Percentiles rank a stretch among this genome's conserved stretches.
These are phyloP conservation scores for Dioscorea cayenensis DNA, from an alignment of 116 monocot species.

Conservation along the genomic window DNA sequence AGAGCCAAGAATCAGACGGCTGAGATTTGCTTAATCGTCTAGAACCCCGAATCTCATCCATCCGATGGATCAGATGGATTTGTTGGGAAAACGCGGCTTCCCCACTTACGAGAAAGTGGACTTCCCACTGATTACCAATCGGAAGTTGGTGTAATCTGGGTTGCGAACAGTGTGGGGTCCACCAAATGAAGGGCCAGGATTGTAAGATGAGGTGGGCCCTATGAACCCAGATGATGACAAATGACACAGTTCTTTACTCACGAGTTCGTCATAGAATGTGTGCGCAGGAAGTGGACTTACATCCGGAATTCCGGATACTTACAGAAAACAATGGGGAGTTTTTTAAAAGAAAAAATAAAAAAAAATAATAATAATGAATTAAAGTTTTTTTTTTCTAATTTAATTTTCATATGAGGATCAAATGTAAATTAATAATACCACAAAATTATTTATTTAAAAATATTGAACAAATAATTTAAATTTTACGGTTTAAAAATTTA, in stretches of 20 bases:
- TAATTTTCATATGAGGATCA: no score
- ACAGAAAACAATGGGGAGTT: background rate
- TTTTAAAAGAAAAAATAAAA: background rate
- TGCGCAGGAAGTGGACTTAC: background rate
- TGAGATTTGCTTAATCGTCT: background rate
- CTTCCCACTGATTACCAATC: background rate
- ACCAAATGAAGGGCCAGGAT: background rate
- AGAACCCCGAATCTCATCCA: background rate
- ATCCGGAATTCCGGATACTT: background rate
- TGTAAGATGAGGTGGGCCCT: background rate
- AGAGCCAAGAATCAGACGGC: background rate
- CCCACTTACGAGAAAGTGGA: background rate
- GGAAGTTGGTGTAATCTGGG: background rate
- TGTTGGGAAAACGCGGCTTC: background rate
- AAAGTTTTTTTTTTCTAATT: no score
- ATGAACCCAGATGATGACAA: background rate
- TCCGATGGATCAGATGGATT: background rate
- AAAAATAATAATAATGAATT: no score
- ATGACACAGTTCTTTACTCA: background rate
- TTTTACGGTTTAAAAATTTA: no score
- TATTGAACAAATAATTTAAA: no score
- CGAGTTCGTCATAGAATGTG: background rate
- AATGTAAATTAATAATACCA: no score
- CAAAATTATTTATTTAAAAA: no score
- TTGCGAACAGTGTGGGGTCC: background rate